Percentiles rank a stretch among this genome's conserved stretches.
phyloP scores from a whole-genome alignment of 2,329 filamentous ascomycete species.

The Pseudogymnoascus sp. region DNA sequence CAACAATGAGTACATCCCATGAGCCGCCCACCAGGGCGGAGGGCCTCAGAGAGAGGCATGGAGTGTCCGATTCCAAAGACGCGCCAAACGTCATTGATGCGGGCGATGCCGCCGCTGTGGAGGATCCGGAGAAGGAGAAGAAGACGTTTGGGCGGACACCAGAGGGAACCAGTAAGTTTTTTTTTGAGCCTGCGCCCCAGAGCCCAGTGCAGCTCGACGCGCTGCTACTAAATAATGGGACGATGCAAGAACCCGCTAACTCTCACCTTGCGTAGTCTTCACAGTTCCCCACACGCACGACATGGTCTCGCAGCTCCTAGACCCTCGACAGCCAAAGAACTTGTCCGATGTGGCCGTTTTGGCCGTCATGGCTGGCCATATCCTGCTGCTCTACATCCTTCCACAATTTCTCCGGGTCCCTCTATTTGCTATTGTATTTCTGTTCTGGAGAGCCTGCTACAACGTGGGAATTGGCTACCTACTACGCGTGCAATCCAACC shows the following conservation, averaged over 20 bases:
- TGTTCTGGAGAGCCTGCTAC: constrained; percentile 89
- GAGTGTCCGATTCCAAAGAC: not conserved
- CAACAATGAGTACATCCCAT: constrained; percentile 9
- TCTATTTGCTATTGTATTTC: constrained; percentile 72
- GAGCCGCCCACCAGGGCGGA: constrained; percentile 7
- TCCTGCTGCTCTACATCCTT: constrained; percentile 64
- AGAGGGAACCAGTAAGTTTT: constrained; percentile 72
- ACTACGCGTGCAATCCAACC: constrained; percentile 81
- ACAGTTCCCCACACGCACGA: constrained; percentile 93
- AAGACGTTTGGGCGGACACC: constrained; percentile 89
- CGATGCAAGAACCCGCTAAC: constrained; percentile 13
- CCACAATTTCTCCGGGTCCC: constrained; percentile 63
- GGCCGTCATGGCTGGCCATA: constrained; percentile 65
- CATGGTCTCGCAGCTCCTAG: constrained; percentile 96
- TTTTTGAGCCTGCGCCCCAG: constrained; percentile 19
- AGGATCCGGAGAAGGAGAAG: constrained; percentile 42
- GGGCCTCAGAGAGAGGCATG: constrained; percentile 5
- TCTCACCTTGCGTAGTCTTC: constrained; percentile 56
- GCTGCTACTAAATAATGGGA: not conserved
- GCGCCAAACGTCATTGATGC: not conserved
- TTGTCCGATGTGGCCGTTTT: constrained; percentile 77
- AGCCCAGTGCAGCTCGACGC: not conserved
- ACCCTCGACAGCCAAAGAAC: constrained; percentile 92
- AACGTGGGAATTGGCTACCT: constrained; percentile 91
- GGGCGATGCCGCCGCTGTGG: constrained; percentile 10